Evolutionary conservation across 495 filamentous ascomycete genomes (phyloP), one percentile per base, ranked within the genome.

Genomic region (Bacidia gigantensis): DNA sequence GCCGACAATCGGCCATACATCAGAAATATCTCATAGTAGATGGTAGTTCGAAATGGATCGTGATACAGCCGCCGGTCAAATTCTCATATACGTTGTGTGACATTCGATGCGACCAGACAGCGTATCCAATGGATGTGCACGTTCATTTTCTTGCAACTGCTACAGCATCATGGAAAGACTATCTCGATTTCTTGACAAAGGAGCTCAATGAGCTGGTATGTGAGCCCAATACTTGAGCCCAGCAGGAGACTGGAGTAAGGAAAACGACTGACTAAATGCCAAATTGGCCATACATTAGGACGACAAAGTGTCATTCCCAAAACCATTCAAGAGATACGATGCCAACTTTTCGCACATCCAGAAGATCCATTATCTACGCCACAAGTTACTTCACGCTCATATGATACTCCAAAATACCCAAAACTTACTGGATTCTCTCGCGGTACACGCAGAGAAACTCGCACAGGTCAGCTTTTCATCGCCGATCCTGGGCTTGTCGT

Each of bases 1-100:
- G 60, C 54, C 60, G 61, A 3, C 61, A 63, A 29, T 57, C 56
- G 9, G 60, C 60, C 20, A 47, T 63, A 5, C 56, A 62, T 24
- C 60, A 63, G 24, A 59, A 50, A 35, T 60, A 62, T 32, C 51
- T 29, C 17, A n/a, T 50, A 7, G 26, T 5, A n/a, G 17, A 26
- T n/a, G 26, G 47, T 11, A 22, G n/a, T 5, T 50, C 47, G 2
- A 35, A 26, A 2, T 45, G 42, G 42, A 20, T 45, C 20, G 18
- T 45, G 9, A 22, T 45, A 9, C 42, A 45, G 42, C 20, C 42
- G 11, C 42, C 42, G 9, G 10, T 11, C 9, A 11, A 10, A 9
- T 45, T 20, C 18, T n/a, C n/a, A n/a, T n/a, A n/a, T n/a, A n/a
- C n/a, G n/a, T n/a, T n/a, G n/a, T n/a, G n/a, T n/a, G 11, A 12